These are phyloP conservation scores for Cercophora samala DNA, from an alignment of 495 filamentous ascomycete genomes.

Conservation along the genomic window DNA sequence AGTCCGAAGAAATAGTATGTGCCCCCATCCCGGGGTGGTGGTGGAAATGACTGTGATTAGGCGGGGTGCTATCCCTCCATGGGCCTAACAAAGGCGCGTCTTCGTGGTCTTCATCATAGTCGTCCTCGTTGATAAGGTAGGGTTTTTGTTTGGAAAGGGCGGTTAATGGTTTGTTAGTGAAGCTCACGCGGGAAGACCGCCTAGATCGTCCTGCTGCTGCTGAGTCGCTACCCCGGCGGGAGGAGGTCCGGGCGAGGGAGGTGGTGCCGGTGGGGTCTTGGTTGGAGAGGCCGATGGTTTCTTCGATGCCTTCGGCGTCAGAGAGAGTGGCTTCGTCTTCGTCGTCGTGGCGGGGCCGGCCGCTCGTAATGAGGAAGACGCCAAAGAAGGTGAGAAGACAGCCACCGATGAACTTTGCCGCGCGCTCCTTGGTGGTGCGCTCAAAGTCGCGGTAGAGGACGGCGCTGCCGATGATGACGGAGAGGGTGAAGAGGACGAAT, in stretches of 20 bases:
- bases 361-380: constrained; percentile 88
- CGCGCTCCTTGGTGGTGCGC: constrained; percentile 63
- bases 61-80: constrained; percentile 26
- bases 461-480: constrained; percentile 90
- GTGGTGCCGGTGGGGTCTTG: constrained; percentile 29
- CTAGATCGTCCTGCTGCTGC: constrained; percentile 38
- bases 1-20: constrained; percentile 39
- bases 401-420: constrained; percentile 80
- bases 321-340: constrained; percentile 53
- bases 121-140: constrained; percentile 21
- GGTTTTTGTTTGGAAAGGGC: constrained; percentile 15
- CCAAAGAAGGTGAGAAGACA: constrained; percentile 89
- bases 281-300: constrained; percentile 47
- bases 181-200: constrained; percentile 38
- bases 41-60: background rate
- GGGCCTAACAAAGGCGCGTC: constrained; percentile 33
- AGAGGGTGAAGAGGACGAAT: constrained; percentile 94
- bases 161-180: constrained; percentile 23
- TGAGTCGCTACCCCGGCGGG: constrained; percentile 26
- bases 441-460: constrained; percentile 93
- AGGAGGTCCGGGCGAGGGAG: background rate
- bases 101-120: constrained; percentile 16
- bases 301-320: constrained; percentile 52
- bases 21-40: constrained; percentile 34
- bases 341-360: constrained; percentile 46